phyloP scores from a whole-genome alignment of 1,139 yeast species.

The Scheffersomyces stambukii region DNA sequence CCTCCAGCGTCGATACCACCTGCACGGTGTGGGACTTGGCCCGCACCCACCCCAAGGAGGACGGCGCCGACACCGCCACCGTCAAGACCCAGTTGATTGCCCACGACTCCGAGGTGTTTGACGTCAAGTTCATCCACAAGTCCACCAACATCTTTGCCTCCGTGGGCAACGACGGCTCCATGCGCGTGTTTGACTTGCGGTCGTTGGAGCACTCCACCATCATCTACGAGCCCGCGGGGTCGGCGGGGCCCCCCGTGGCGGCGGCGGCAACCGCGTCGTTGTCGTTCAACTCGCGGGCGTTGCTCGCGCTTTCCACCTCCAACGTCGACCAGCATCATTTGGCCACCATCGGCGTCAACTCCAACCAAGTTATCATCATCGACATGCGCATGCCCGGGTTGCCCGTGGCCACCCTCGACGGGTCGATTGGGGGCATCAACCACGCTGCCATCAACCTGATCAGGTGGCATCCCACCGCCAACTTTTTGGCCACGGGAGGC shows the following conservation, averaged over 20 bases:
- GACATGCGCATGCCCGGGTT: slow-evolving; percentile 89
- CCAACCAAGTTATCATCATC: slow-evolving; percentile 61
- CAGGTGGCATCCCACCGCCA: slow-evolving; percentile 78
- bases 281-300: slow-evolving; percentile 47
- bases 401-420: slow-evolving; percentile 66
- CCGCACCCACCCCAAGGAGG: slow-evolving; percentile 21
- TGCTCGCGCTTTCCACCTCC: slow-evolving; percentile 72
- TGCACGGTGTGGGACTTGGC: slow-evolving; percentile 93
- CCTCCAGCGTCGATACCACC: slow-evolving; percentile 91
- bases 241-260: slow-evolving; percentile 26
- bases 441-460: slow-evolving; percentile 64
- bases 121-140: slow-evolving; percentile 77
- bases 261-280: slow-evolving; percentile 8
- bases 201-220: slow-evolving; percentile 92
- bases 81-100: slow-evolving; percentile 95
- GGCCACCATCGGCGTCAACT: slow-evolving; percentile 76
- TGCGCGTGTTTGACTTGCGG: slow-evolving; percentile 85
- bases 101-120: slow-evolving; percentile 93
- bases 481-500: slow-evolving; percentile 67
- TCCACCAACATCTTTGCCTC: slow-evolving; percentile 82
- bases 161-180: slow-evolving; percentile 94
- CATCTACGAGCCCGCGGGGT: slow-evolving; percentile 60
- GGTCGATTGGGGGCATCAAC: slow-evolving; percentile 50
- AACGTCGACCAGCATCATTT: slow-evolving; percentile 73
- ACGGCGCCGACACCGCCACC: slow-evolving; percentile 46